These are phyloP conservation scores for Fusarium oligoseptatum DNA, from an alignment of 2,329 filamentous ascomycete species.

Conservation along the genomic window DNA sequence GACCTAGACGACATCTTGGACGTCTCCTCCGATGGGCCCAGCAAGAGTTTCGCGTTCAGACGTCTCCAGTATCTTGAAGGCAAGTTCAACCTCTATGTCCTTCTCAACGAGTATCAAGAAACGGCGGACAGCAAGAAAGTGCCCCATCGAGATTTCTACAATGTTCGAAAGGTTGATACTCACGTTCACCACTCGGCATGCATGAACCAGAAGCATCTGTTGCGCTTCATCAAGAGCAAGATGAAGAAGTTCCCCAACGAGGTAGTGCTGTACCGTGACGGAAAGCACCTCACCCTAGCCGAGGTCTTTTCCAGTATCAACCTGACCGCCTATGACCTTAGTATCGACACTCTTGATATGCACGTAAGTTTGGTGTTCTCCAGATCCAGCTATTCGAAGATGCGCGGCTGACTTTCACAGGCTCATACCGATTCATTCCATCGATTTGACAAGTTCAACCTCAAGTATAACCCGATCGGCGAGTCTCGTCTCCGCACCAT, in stretches of 20 bases:
- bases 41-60: constrained; percentile 96
- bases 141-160: constrained; percentile 98
- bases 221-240: constrained; percentile 99
- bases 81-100: constrained; percentile 93
- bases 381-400: background rate
- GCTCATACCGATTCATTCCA: constrained; percentile 98
- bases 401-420: constrained; percentile 54
- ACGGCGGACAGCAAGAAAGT: constrained; percentile 98
- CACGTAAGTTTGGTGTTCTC: constrained; percentile 72
- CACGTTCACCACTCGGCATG: constrained; percentile 99
- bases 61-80: constrained; percentile 95
- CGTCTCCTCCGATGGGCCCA: constrained; percentile 94
- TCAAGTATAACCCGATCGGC: constrained; percentile 98
- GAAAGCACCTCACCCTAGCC: constrained; percentile 87
- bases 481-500: constrained; percentile 97
- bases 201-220: constrained; percentile 99
- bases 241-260: constrained; percentile 99
- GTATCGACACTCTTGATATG: constrained; percentile 99
- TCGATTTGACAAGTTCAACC: constrained; percentile 98
- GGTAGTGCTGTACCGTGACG: constrained; percentile 91
- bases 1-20: constrained; percentile 89
- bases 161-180: constrained; percentile 97
- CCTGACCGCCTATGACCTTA: constrained; percentile 95
- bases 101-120: constrained; percentile 97
- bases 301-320: constrained; percentile 99